Conservation (phyloP, 2,329 filamentous ascomycete species). For the Trichoderma aggressivum region DNA sequence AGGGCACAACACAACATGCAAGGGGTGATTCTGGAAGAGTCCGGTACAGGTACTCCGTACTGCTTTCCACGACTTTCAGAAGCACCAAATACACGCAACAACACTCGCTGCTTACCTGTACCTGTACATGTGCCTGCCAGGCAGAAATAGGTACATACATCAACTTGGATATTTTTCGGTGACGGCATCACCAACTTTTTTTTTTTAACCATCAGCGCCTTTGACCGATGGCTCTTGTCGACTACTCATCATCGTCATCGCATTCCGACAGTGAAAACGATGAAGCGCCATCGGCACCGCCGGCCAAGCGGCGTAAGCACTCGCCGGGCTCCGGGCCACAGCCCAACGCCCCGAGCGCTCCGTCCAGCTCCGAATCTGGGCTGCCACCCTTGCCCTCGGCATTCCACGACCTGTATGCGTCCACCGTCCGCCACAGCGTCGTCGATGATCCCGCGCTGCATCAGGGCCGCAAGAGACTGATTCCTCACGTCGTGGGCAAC, state of each 20-base stretch:
- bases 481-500: conserved; percentile 80
- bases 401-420: conserved; percentile 89
- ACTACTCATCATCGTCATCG: conserved; percentile 48
- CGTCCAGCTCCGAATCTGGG: conserved; percentile 20
- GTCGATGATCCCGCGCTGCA: conserved; percentile 82
- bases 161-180: background rate
- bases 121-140: background rate
- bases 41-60: background rate
- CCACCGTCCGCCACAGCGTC: conserved; percentile 71
- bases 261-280: conserved; percentile 25
- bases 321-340: conserved; percentile 5
- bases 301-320: conserved; percentile 37
- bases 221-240: conserved; percentile 57
- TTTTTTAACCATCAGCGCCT: too few relatives aligned
- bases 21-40: background rate
- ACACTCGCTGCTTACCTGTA: background rate
- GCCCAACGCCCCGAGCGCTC: background rate
- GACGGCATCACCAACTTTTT: background rate
- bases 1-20: background rate
- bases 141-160: background rate
- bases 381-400: conserved; percentile 72
- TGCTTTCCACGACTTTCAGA: background rate
- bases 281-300: conserved; percentile 29
- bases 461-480: conserved; percentile 75
- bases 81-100: background rate